These are phyloP conservation scores for Candida succiphila DNA, from an alignment of 805 yeast genomes.

Conservation along the genomic window DNA sequence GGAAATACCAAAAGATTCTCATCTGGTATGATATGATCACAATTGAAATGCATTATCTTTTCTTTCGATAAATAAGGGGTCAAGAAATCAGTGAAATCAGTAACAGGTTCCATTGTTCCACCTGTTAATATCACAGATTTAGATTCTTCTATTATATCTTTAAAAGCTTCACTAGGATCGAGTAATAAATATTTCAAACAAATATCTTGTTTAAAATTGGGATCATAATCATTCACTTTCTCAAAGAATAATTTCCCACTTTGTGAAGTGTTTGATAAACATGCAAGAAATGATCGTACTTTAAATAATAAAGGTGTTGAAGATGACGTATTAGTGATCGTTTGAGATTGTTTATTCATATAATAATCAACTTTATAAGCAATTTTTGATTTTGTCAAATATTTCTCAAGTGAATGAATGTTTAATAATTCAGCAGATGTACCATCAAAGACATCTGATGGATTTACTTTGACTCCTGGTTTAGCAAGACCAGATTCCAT, in stretches of 20 bases:
- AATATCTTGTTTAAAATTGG: conserved; percentile 19
- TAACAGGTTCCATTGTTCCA: conserved; percentile 88
- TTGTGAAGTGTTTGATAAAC: conserved; percentile 60
- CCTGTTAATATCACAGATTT: conserved; percentile 78
- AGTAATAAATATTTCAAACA: conserved; percentile 59
- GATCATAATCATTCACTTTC: too few relatives aligned
- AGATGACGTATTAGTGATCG: conserved; percentile 3
- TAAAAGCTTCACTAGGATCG: conserved; percentile 69
- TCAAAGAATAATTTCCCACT: conserved; percentile 77
- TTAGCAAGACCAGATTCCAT: conserved; percentile 18
- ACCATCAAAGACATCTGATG: conserved; percentile 42
- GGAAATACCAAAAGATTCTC: conserved; percentile 56
- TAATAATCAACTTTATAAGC: conserved; percentile 79
- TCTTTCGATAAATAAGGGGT: conserved; percentile 43
- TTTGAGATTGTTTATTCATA: conserved; percentile 24
- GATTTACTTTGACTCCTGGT: conserved; percentile 46
- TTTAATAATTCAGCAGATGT: conserved; percentile 66
- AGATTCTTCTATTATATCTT: conserved; percentile 52
- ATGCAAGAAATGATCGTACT: conserved; percentile 51
- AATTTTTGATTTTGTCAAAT: conserved; percentile 58
- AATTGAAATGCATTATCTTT: conserved; percentile 46
- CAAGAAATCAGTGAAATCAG: conserved; percentile 58
- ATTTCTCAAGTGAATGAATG: conserved; percentile 54
- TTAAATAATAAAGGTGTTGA: conserved; percentile 54
- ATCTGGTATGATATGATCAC: conserved; percentile 79